Evolutionary conservation across 768 basidiomycete genomes (phyloP).

Genomic region (Pluteus cervinus): DNA sequence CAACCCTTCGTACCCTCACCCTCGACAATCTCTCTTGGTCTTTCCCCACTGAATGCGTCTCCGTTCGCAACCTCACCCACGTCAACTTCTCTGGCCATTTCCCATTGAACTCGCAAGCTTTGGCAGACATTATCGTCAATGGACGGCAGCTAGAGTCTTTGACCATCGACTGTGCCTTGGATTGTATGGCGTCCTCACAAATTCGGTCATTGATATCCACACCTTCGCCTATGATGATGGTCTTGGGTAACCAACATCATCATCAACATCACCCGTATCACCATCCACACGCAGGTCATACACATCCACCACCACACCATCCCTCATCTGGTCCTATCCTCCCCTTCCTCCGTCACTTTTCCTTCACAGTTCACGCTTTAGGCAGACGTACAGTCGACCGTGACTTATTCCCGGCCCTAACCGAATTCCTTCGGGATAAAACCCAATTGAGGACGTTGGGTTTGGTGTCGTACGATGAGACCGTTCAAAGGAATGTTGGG

Average conservation of each 20-base stretch:
- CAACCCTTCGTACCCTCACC: slow-evolving; percentile 45
- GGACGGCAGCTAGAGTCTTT: slow-evolving; percentile 63
- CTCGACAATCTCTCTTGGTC: slow-evolving; percentile 51
- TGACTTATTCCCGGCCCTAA: slow-evolving; percentile 64
- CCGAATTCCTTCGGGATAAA: slow-evolving; percentile 58
- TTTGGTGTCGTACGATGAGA: slow-evolving; percentile 40
- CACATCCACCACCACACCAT: no score
- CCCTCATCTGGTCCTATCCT: no score
- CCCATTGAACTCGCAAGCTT: slow-evolving; percentile 39
- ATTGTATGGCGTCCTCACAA: slow-evolving; percentile 41
- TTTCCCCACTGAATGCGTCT: slow-evolving; percentile 48
- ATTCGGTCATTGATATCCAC: slow-evolving; percentile 33
- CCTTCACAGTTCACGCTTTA: slow-evolving; percentile 41
- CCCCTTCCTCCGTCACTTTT: slow-evolving; percentile 63
- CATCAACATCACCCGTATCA: no score
- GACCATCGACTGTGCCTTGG: slow-evolving; percentile 46
- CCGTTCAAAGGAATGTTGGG: slow-evolving; percentile 44
- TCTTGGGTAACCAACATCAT: no score
- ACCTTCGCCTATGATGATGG: no score
- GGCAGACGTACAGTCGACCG: slow-evolving; percentile 42
- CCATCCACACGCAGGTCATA: slow-evolving; percentile 14
- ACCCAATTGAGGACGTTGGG: slow-evolving; percentile 45
- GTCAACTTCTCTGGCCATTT: slow-evolving; percentile 58
- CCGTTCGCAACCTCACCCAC: slow-evolving; percentile 57
- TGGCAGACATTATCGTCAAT: slow-evolving; percentile 53